A percentile compares a stretch with the other conserved stretches of the same genome.
phyloP scores from a whole-genome alignment of 768 basidiomycete species.

The Kwoniella newhampshirensis region DNA sequence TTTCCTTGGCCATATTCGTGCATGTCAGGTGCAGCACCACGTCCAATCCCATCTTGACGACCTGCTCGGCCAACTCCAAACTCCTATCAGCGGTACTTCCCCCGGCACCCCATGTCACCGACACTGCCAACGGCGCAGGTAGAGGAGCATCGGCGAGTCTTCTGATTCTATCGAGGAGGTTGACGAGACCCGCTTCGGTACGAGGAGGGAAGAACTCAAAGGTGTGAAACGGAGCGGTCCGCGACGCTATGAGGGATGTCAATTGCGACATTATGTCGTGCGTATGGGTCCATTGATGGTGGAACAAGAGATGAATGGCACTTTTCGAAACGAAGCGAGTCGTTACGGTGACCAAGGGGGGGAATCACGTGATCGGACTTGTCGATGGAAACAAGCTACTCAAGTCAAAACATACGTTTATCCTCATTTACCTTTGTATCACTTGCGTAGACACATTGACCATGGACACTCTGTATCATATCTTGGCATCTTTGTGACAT shows the following conservation, averaged over 20 bases:
- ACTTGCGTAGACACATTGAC: too few relatives aligned
- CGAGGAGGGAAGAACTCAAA: slow-evolving; percentile 98
- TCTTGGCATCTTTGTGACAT: too few relatives aligned
- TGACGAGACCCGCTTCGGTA: slow-evolving; percentile 83
- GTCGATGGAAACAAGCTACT: too few relatives aligned
- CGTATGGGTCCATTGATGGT: too few relatives aligned
- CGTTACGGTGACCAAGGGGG: too few relatives aligned
- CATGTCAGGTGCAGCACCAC: slow-evolving; percentile 53
- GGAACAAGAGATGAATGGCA: too few relatives aligned
- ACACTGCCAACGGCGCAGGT: slow-evolving; percentile 71
- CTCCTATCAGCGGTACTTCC: slow-evolving; percentile 84
- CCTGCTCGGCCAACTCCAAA: slow-evolving; percentile 71
- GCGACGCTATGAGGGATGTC: slow-evolving; percentile 64
- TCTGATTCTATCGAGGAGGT: slow-evolving; percentile 81
- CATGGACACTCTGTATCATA: too few relatives aligned
- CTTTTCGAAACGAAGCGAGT: too few relatives aligned
- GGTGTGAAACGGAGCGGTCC: slow-evolving; percentile 71
- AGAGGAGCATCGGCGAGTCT: slow-evolving; percentile 68
- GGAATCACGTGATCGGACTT: too few relatives aligned
- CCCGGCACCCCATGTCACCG: slow-evolving; percentile 96
- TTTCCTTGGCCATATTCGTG: slow-evolving; percentile 52
- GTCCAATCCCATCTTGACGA: slow-evolving; percentile 46
- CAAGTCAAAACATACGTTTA: too few relatives aligned
- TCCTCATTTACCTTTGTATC: too few relatives aligned
- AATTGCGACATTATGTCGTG: slow-evolving; percentile 51